Evolutionary conservation across 371 early-diverging fungal species (phyloP).

Genomic region (Blakeslea trispora): DNA sequence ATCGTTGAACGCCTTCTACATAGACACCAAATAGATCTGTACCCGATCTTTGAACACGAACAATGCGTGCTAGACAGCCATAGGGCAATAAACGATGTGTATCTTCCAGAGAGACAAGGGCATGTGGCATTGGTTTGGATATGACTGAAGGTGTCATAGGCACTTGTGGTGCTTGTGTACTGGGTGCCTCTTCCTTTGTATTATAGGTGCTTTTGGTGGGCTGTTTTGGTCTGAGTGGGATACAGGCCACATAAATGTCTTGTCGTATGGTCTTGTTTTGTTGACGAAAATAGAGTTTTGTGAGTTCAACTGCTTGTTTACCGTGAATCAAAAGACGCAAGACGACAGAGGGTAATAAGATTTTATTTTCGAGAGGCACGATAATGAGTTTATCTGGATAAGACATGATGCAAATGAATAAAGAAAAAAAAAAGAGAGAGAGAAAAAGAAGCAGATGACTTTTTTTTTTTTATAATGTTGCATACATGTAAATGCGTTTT

Average conservation of each 20-base stretch:
- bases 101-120: slow-evolving; percentile 11
- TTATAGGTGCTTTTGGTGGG: neutral
- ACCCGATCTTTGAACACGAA: slow-evolving; percentile 38
- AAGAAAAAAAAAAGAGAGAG: slow-evolving; percentile 4
- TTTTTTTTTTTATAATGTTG: no score
- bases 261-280: slow-evolving; percentile 1
- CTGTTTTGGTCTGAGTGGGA: slow-evolving; percentile 19
- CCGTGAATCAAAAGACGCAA: slow-evolving; percentile 37
- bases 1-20: slow-evolving; percentile 33
- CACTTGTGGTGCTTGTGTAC: slow-evolving; percentile 19
- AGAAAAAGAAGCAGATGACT: neutral
- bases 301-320: slow-evolving; percentile 34
- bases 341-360: slow-evolving; percentile 40
- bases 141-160: slow-evolving; percentile 4
- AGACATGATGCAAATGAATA: neutral
- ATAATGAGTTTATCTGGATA: slow-evolving; percentile 30
- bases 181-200: neutral
- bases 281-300: slow-evolving; percentile 29
- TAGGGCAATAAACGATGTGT: slow-evolving; percentile 18
- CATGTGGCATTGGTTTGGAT: neutral
- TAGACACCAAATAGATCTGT: slow-evolving; percentile 30
- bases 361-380: slow-evolving; percentile 38
- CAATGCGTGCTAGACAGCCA: slow-evolving; percentile 49
- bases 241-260: slow-evolving; percentile 26
- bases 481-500: no score